phyloP scores from a whole-genome alignment of 2,329 filamentous ascomycete genomes.

The Neopestalotiopsis rosae region DNA sequence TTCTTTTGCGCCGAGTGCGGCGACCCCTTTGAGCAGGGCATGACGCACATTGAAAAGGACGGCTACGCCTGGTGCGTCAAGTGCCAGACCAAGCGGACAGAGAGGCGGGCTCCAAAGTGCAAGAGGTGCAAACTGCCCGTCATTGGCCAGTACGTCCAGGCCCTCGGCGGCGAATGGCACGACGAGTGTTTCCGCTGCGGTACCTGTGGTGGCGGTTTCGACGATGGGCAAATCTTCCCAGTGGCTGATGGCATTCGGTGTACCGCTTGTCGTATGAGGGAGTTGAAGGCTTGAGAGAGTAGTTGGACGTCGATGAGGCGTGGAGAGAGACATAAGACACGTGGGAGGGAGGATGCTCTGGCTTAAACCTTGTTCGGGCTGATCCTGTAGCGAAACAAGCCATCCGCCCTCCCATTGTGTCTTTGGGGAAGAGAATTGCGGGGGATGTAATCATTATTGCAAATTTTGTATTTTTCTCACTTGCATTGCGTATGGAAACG shows the following conservation, averaged over 20 bases:
- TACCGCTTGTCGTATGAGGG: constrained; percentile 63
- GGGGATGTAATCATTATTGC: background rate
- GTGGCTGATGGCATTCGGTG: constrained; percentile 64
- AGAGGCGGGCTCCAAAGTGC: constrained; percentile 87
- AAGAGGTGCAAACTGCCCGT: constrained; percentile 83
- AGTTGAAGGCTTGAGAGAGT: constrained; percentile 56
- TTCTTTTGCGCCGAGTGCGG: constrained; percentile 99
- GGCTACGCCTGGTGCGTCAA: constrained; percentile 96
- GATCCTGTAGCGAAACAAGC: background rate
- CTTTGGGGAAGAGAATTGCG: background rate
- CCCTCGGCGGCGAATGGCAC: constrained; percentile 93
- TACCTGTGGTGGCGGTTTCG: constrained; percentile 63
- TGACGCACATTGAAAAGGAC: constrained; percentile 87
- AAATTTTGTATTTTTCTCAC: background rate
- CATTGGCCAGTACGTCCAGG: constrained; percentile 87
- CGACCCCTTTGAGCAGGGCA: constrained; percentile 81
- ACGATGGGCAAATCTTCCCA: constrained; percentile 70
- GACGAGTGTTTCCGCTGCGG: constrained; percentile 87
- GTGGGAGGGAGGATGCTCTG: constrained; percentile 2
- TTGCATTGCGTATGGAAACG: background rate
- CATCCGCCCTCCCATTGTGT: background rate
- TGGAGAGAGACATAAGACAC: background rate
- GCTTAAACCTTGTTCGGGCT: background rate
- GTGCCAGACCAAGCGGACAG: constrained; percentile 91
- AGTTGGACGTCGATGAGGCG: constrained; percentile 2